Evolutionary conservation across 129 eudicot species (phyloP), one percentile per base, ranked within the genome.

Genomic region (Artemisia tridentata): DNA sequence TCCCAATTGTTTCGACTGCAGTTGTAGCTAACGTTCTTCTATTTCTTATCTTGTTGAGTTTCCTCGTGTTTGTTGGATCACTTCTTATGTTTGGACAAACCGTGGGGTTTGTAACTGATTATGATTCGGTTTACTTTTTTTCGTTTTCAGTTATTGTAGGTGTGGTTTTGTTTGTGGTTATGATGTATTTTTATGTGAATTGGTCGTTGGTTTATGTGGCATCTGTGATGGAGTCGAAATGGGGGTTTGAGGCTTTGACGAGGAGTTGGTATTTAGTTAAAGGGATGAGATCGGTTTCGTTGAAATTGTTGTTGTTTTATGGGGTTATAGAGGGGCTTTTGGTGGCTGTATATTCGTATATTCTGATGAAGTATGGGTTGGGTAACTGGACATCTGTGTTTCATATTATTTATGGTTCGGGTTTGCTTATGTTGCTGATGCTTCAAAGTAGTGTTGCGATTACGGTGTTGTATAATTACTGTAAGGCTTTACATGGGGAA

Each of bases 401-500:
- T 41, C 75, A 66, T 65, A 81, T 45, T 21, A 88, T 85, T 59
- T 67, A 79, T 21, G 79, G 78, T 59, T 74, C 88, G 27, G 72
- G 81, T 7, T 56, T 75, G 19, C 65, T 82, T 71, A 86, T 91
- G 8, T 3, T 84, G 60, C 11, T 82, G 15, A 72, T 91, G 88
- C 86, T 91, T 63, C 68, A 78, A 45, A 46, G 75, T 54, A 63
- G 78, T 45, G 83, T 88, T 8, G 79, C 86, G 0, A 67, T 41
- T 65, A 80, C 83, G 4, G 97, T 88, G 27, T 57, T 91, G 73
- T 88, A 79, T 82, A 83, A 88, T 89, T 84, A 88, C 50, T 91
- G 97, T 63, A 88, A 83, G 79, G 95, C 86, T 6, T 77, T 90
- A 56, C 87, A 80, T 16, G 97, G 95, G 13, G 95, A 90, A 56